Conservation (phyloP, 2,329 filamentous ascomycete genomes). For the Sporothrix mexicana region DNA sequence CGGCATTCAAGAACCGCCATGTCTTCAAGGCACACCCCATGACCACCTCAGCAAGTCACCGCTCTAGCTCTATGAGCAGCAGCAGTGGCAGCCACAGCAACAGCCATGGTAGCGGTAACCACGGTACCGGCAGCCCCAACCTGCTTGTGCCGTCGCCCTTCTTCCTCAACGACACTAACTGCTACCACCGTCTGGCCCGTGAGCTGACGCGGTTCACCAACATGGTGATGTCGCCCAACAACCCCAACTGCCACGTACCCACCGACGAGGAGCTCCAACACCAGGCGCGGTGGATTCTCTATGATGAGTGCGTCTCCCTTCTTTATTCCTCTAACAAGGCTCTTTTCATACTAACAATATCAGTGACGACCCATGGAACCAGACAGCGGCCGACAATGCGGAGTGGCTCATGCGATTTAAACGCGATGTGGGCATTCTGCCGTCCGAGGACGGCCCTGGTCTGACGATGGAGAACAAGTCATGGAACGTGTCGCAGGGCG, state of each 20-base stretch:
- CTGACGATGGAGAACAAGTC: slow-evolving; percentile 48
- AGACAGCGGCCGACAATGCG: slow-evolving; percentile 66
- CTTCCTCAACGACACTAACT: slow-evolving; percentile 66
- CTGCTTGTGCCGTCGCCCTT: slow-evolving; percentile 46
- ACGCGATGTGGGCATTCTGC: slow-evolving; percentile 59
- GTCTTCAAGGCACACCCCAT: neutral
- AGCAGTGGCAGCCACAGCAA: slow-evolving; percentile 12
- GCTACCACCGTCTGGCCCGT: slow-evolving; percentile 61
- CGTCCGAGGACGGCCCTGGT: slow-evolving; percentile 57
- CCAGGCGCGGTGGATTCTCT: slow-evolving; percentile 67
- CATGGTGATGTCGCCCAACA: slow-evolving; percentile 62
- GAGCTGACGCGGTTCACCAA: slow-evolving; percentile 61
- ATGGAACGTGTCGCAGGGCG: slow-evolving; percentile 58
- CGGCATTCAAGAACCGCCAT: slow-evolving; percentile 57
- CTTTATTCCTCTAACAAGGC: neutral
- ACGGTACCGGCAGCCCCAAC: slow-evolving; percentile 18
- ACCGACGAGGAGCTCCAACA: slow-evolving; percentile 68
- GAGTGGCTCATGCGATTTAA: slow-evolving; percentile 70
- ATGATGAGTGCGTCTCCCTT: slow-evolving; percentile 57
- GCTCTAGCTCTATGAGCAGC: neutral
- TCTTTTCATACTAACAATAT: neutral
- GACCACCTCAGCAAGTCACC: neutral
- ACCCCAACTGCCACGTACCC: slow-evolving; percentile 64
- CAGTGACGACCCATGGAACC: slow-evolving; percentile 68
- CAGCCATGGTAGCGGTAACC: neutral